Evolutionary conservation across 163 green algal species (phyloP), one percentile per base, ranked within the genome.

Genomic region (Trebouxia gelatinosa): DNA sequence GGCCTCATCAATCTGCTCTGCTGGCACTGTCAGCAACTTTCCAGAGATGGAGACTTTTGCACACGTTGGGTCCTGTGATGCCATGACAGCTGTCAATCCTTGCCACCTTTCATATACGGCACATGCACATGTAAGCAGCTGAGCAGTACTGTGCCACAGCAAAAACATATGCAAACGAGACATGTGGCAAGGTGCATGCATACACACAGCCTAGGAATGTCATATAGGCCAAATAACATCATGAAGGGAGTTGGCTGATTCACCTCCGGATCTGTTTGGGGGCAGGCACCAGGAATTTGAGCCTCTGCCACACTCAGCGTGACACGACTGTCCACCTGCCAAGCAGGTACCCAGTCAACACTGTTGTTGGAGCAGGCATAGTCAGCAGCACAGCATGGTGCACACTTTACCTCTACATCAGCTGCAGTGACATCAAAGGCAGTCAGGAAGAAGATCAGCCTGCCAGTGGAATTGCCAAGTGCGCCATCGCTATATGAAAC

Each of bases 391-490:
- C n/a, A n/a, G 65, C 21, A 35, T 38, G 38, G 32, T 13, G 39
- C 0, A 9, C n/a, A 75, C 3, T 35, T 51, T 40, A 70, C 23
- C 50, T 80, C 1, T 6, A 88, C 29, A 74, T 91, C 83, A 34
- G 85, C 38, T 6, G 84, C 83, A 2, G 88, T 85, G 43, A 86
- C 87, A 70, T 92, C 89, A 28, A 76, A 28, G 35, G 34, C 32
- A 0, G 89, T 91, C 0, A 93, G 59, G 74, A 90, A 92, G 76
- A 92, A 92, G 35, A 89, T 83, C 6, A 92, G 78, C 1, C 89
- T 81, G 28, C 89, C 87, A 16, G 83, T 87, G 1, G 86, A 48
- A 2, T 81, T 50, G 67, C 75, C 35, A 1, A 61, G 32, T 2
- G 84, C 54, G 6, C 88, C 83, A 70, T 90, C 82, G 38, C 74